Percentiles rank a stretch among this genome's conserved stretches.
Conservation (phyloP, 2,329 filamentous ascomycete species). For the Didymella glomerata region DNA sequence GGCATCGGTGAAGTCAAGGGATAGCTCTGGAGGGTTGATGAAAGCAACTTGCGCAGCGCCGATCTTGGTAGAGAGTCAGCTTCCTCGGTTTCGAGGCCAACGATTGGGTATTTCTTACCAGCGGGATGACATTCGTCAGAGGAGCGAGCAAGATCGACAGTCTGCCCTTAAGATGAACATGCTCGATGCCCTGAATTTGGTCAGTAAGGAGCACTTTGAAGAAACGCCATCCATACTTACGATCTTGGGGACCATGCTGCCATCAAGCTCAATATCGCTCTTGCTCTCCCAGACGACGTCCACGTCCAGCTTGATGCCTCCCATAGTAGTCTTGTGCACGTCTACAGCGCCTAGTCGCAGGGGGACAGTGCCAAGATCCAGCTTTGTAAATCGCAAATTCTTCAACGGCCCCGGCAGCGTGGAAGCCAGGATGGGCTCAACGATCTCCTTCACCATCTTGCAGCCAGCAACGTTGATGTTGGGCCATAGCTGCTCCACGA, state of each 20-base stretch:
- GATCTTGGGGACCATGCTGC: conserved; percentile 56
- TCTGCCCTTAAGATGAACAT: conserved; percentile 56
- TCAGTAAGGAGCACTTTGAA: conserved; percentile 3
- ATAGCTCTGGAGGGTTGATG: conserved; percentile 58
- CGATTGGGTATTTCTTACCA: conserved; percentile 44
- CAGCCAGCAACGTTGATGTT: conserved; percentile 58
- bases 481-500: conserved; percentile 59
- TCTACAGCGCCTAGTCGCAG: conserved; percentile 55
- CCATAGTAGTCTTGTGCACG: conserved; percentile 56
- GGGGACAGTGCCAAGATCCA: conserved; percentile 57
- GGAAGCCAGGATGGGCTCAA: conserved; percentile 58
- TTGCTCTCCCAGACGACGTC: conserved; percentile 58
- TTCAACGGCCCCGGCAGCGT: conserved; percentile 58
- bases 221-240: conserved; percentile 34
- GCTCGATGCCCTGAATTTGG: conserved; percentile 54
- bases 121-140: conserved; percentile 57
- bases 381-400: conserved; percentile 56
- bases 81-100: neutral
- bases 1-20: conserved; percentile 59
- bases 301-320: conserved; percentile 61
- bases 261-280: conserved; percentile 59
- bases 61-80: conserved; percentile 48
- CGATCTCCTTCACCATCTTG: conserved; percentile 58
- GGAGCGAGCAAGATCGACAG: conserved; percentile 57
- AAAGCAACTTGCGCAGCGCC: conserved; percentile 60